Percentiles rank a stretch among this genome's conserved stretches.
phyloP scores from a whole-genome alignment of 1,284 basidiomycete species.

The Crepidotus sp. region DNA sequence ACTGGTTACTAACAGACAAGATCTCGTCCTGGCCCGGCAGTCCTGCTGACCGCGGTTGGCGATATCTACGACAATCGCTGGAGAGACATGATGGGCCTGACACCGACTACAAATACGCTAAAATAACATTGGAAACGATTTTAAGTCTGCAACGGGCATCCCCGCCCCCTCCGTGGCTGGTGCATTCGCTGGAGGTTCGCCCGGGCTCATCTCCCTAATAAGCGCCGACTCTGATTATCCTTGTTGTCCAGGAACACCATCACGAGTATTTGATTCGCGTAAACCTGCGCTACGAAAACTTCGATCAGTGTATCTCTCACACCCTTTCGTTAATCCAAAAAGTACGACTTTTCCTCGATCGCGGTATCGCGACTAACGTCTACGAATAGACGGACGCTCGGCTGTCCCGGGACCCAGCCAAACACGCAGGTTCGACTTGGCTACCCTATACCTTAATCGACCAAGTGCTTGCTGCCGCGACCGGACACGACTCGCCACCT shows the following conservation, averaged over 20 bases:
- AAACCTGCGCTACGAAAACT: slow-evolving; percentile 67
- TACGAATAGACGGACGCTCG: slow-evolving; percentile 45
- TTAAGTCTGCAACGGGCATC: slow-evolving; percentile 55
- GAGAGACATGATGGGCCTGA: slow-evolving; percentile 69
- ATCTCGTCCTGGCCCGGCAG: slow-evolving; percentile 79
- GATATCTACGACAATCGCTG: slow-evolving; percentile 76
- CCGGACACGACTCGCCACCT: slow-evolving; percentile 43
- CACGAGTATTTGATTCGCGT: slow-evolving; percentile 73
- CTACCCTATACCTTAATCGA: slow-evolving; percentile 83
- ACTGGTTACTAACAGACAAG: slow-evolving; percentile 78
- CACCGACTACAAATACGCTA: slow-evolving; percentile 68
- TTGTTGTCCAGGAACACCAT: slow-evolving; percentile 59
- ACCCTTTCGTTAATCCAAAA: slow-evolving; percentile 61
- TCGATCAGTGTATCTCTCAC: slow-evolving; percentile 73
- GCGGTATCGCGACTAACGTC: slow-evolving; percentile 15
- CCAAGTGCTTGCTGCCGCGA: slow-evolving; percentile 68
- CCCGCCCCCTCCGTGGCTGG: slow-evolving; percentile 76
- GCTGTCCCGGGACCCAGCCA: slow-evolving; percentile 46
- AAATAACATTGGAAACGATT: slow-evolving; percentile 70
- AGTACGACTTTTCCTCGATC: slow-evolving; percentile 34
- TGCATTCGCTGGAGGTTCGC: slow-evolving; percentile 60
- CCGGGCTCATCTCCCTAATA: background rate
- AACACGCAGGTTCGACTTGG: slow-evolving; percentile 58
- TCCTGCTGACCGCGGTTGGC: slow-evolving; percentile 76
- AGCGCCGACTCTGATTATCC: slow-evolving; percentile 14